Conservation (phyloP, 768 basidiomycete species). For the Rhodocollybia butyracea region DNA sequence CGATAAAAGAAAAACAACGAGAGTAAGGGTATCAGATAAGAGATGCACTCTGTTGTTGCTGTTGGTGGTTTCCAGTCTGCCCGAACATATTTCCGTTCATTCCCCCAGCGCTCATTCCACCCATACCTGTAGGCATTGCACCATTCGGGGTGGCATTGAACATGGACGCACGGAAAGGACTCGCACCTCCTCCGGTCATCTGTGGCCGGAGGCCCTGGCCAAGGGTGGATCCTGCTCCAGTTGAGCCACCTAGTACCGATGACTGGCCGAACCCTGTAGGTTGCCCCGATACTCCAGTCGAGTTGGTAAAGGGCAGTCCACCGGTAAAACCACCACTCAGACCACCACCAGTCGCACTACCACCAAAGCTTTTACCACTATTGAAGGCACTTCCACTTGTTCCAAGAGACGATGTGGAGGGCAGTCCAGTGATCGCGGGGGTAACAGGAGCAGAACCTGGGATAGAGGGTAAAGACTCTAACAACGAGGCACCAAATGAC, state of each 20-base stretch:
- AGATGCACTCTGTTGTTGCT: slow-evolving; percentile 35
- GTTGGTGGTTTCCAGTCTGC: slow-evolving; percentile 14
- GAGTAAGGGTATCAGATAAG: no score
- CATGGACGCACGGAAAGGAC: slow-evolving; percentile 69
- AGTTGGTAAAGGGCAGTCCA: no score
- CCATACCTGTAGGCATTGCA: slow-evolving; percentile 8
- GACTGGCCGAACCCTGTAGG: slow-evolving; percentile 31
- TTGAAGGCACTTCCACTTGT: slow-evolving; percentile 12
- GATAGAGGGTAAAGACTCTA: slow-evolving; percentile 74
- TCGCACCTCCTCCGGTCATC: slow-evolving; percentile 53
- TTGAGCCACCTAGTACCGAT: slow-evolving; percentile 18
- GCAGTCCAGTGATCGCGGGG: slow-evolving; percentile 34
- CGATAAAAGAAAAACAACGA: no score
- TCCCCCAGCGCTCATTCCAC: slow-evolving; percentile 20
- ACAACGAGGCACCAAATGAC: slow-evolving; percentile 71
- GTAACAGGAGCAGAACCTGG: slow-evolving; percentile 54
- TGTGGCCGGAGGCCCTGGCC: slow-evolving; percentile 59
- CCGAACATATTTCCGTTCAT: slow-evolving; percentile 3
- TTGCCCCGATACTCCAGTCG: slow-evolving; percentile 13
- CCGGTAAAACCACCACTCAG: background rate
- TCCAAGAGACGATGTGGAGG: slow-evolving; percentile 16
- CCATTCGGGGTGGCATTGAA: slow-evolving; percentile 22
- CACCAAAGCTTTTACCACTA: background rate
- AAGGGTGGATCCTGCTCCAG: slow-evolving; percentile 19
- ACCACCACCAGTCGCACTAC: background rate